A percentile compares a stretch with the other conserved stretches of the same genome.
Conservation (phyloP, 2,329 filamentous ascomycete genomes). For the Colletotrichum sp. region DNA sequence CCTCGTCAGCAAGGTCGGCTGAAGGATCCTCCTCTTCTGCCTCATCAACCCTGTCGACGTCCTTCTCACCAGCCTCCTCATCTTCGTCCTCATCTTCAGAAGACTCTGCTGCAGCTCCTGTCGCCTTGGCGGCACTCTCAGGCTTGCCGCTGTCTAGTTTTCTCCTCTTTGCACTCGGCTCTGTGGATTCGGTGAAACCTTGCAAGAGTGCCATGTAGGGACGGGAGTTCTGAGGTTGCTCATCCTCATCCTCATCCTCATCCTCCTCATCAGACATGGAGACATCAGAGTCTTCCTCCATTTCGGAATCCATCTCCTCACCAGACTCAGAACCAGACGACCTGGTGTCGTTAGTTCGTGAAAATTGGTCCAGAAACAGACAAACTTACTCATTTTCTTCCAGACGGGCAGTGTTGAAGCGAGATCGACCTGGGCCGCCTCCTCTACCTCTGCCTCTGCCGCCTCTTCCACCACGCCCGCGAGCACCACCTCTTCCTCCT, state of each 20-base stretch:
- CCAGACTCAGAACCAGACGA: conserved; percentile 31
- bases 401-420: conserved; percentile 42
- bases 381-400: conserved; percentile 45
- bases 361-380: neutral
- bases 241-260: conserved; percentile 49
- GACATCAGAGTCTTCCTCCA: conserved; percentile 43
- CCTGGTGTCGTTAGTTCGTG: neutral
- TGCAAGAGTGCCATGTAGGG: conserved; percentile 66
- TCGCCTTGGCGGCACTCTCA: conserved; percentile 24
- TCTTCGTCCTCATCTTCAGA: conserved; percentile 23
- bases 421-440: conserved; percentile 43
- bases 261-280: conserved; percentile 49
- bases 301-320: conserved; percentile 33
- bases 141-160: conserved; percentile 52
- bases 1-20: conserved; percentile 26
- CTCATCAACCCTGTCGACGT: conserved; percentile 22
- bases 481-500: conserved; percentile 20
- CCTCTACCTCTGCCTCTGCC: conserved; percentile 35
- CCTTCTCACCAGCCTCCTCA: conserved; percentile 32
- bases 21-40: conserved; percentile 16
- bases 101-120: neutral
- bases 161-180: conserved; percentile 59
- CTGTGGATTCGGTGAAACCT: conserved; percentile 54
- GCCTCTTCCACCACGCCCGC: conserved; percentile 37
- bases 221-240: conserved; percentile 39